Evolutionary conservation across 2,329 filamentous ascomycete genomes (phyloP), one percentile per base, ranked within the genome.

Genomic region (Diaporthe velutina): DNA sequence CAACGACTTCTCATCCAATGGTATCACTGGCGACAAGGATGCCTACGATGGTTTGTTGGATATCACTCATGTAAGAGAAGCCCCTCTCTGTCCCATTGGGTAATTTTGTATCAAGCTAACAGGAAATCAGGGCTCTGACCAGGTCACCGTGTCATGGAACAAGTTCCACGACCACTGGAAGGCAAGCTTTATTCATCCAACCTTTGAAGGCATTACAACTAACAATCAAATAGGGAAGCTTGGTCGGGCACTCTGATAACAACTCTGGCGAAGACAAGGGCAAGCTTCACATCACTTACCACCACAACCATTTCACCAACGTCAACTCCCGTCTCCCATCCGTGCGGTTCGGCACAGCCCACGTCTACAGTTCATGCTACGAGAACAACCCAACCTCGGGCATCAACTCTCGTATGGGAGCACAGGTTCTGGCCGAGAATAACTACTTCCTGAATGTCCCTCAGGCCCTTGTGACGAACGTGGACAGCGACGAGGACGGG

Each of bases 221-320:
- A 13, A 67, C 30, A 22, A 28, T 17, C 19, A 13, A 25, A 25
- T 9, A 74, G 70, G 74, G 74, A 48, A 90, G 88, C 0, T 86
- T 92, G 22, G 84, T 92, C 76, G 90, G 89, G 28, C 90, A 92
- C 87, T 88, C 86, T 22, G 89, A 92, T 84, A 86, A 73, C 83
- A 92, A 92, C 83, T 83, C 79, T 4, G 74, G 33, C n/a, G 66
- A 76, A 42, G 86, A 86, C 77, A 81, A 75, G 3, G 86, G 85
- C 8, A 81, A 85, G 68, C 82, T 88, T 9, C 86, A 86, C 78
- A 78, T 89, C 72, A 87, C 85, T 0, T 88, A 88, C 76, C 86
- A 88, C 78, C 86, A 89, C 79, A 89, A 89, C 81, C 81, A 86
- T 79, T 88, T 85, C 85, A 78, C 79, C 30, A 85, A 87, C 75